These are phyloP conservation scores for Mycena chlorophos DNA, from an alignment of 768 basidiomycete genomes.

Conservation along the genomic window DNA sequence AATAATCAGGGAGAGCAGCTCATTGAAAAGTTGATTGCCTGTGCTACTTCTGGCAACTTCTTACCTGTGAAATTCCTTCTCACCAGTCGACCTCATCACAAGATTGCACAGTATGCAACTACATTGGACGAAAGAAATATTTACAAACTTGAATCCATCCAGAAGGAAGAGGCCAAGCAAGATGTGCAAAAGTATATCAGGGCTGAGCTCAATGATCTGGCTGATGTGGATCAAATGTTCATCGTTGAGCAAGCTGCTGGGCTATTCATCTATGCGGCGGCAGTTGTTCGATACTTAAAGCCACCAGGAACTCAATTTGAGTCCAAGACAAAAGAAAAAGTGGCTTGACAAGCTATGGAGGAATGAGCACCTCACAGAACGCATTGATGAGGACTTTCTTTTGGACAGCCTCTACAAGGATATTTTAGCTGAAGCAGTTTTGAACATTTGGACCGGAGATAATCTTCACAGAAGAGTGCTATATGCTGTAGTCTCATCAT, in stretches of 20 bases:
- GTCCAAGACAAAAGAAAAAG: background rate
- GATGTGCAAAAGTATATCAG: too few species aligned
- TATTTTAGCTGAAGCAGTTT: too few species aligned
- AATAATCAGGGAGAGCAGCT: constrained; percentile 14
- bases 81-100: constrained; percentile 7
- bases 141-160: too few species aligned
- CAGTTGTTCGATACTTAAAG: background rate
- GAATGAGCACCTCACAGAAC: too few species aligned
- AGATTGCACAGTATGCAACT: background rate
- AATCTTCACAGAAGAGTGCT: background rate
- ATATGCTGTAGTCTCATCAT: background rate
- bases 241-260: background rate
- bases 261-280: constrained; percentile 6
- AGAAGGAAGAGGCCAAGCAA: too few species aligned
- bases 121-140: too few species aligned
- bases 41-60: background rate
- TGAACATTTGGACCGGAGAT: too few species aligned
- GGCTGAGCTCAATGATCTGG: background rate
- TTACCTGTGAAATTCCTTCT: constrained; percentile 2
- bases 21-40: background rate
- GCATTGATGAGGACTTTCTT: too few species aligned
- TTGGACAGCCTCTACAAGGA: too few species aligned
- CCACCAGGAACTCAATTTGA: background rate
- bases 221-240: background rate
- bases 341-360: background rate